A percentile compares a stretch with the other conserved stretches of the same genome.
phyloP scores from a whole-genome alignment of 31 red algal species.

The Odonthalia washingtoniensis region DNA sequence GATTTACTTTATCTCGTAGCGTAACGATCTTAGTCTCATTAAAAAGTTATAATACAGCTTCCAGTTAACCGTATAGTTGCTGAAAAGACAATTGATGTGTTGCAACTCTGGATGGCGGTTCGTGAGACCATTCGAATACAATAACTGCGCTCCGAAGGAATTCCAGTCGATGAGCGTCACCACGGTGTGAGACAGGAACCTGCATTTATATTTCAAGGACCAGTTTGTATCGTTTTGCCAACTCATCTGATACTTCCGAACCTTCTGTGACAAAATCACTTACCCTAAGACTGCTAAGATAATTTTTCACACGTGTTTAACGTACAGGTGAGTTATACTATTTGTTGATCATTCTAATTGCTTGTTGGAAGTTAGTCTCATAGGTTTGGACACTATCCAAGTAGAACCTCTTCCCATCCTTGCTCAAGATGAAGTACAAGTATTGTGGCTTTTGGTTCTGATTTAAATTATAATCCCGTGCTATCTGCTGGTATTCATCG shows the following conservation, averaged over 20 bases:
- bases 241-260: background rate
- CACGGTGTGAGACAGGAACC: background rate
- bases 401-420: background rate
- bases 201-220: background rate
- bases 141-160: background rate
- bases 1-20: too few species aligned
- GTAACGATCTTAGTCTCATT: background rate
- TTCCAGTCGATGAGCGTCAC: background rate
- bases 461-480: background rate
- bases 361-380: background rate
- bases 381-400: background rate
- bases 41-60: background rate
- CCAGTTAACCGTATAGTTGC: background rate
- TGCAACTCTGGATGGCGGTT: background rate
- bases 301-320: too few species aligned
- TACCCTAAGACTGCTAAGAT: too few species aligned
- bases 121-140: background rate
- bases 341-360: background rate
- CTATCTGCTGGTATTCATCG: too few species aligned
- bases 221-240: background rate
- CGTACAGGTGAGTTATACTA: background rate
- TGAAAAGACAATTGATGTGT: background rate
- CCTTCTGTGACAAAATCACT: background rate
- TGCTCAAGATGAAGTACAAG: background rate
- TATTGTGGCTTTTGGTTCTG: background rate